Evolutionary conservation across 306 rosid genomes (phyloP), one percentile per base, ranked within the genome.

Genomic region (Abrus pulchellus): DNA sequence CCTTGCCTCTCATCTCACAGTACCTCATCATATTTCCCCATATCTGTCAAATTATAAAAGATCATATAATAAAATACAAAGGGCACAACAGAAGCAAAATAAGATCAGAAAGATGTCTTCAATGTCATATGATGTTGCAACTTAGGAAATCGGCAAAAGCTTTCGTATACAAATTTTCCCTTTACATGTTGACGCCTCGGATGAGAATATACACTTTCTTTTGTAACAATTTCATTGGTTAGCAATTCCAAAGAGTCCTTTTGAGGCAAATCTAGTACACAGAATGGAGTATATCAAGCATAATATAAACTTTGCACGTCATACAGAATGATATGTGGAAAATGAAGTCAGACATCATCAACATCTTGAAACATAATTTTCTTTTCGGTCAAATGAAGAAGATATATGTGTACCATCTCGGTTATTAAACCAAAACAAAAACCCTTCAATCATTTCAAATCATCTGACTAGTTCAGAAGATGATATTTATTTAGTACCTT

Each of bases 1-100:
- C 92, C 77, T 79, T 89, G 41, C 97, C 98, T 70, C 73, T 93
- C 83, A 83, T 84, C 85, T 93, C 91, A 38, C 93, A 91, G 53
- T 59, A 75, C 72, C 49, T 90, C 93, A 93, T 87, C 86, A 90
- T 87, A 41, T 83, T 55, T 65, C 85, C 92, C 98, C 98, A 93
- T 0, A 93, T 86, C 98, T 93, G 93, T 80, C 59, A 73, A 76
- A 85, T 68, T 59, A 68, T 3, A 32, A 41, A 33, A 47, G 38
- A 7, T 10, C n/a, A 20, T 20, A 20, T 20, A 20, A 20, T 20
- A 20, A 20, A 20, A 20, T 20, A 20, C 20, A 20, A 20, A 20
- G 20, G 30, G 38, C 20, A 85, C 12, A 41, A 45, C 41, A 63
- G 57, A 27, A n/a, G 8, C 40, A 6, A 13, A 40, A 54, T 32